Base-by-base conservation (phyloP, 2,329 filamentous ascomycete genomes). In the Claviceps quebecensis region DNA sequence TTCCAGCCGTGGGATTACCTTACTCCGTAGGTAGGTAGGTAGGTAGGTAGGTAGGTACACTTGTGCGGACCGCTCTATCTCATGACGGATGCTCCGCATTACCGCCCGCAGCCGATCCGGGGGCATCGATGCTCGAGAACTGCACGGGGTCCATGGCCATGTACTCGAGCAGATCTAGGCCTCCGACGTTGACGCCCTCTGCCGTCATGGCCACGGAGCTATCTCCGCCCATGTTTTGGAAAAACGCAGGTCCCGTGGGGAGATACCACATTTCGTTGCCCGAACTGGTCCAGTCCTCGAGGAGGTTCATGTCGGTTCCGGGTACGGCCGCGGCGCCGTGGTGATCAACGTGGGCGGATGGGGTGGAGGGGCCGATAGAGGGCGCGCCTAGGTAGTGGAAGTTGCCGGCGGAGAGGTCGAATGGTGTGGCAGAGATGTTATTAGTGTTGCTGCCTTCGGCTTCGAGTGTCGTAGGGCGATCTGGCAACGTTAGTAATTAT, bases 201-300 rank as follows among this genome's bases (percentile, higher is more conserved):
- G 80, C 77, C 2, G 80, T 83, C 77, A 83, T 83, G 44, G 78
- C 78, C 9, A 83, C 78, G 6, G 72, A 72, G 37, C 73, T 72
- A 55, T 79, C 26, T 29, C 26, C 78, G 54, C 76, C 77, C 59
- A 82, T 72, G 60, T 81, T 83, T 59, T 83, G 78, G 64, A 81
- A 83, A 53, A 84, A 79, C 4, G 78, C 79, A 2, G 80, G 71
- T 0, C 80, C 80, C 0, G 80, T 72, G 0, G 80, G 80, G 1
- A 84, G 69, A 59, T 83, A 84, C 80, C 80, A 84, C 76, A 84
- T 80, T 59, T 82, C 78, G 58, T 73, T 75, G 53, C 73, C 71
- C 3, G 74, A 68, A 52, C 71, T 73, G 52, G 69, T 69, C 78
- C 78, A 81, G 49, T 79, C 77, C 49, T 77, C 69, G 49, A 77